Percentiles rank a stretch among this genome's conserved stretches.
phyloP scores from a whole-genome alignment of 1,139 yeast genomes.

The Kluyveromyces sp. region DNA sequence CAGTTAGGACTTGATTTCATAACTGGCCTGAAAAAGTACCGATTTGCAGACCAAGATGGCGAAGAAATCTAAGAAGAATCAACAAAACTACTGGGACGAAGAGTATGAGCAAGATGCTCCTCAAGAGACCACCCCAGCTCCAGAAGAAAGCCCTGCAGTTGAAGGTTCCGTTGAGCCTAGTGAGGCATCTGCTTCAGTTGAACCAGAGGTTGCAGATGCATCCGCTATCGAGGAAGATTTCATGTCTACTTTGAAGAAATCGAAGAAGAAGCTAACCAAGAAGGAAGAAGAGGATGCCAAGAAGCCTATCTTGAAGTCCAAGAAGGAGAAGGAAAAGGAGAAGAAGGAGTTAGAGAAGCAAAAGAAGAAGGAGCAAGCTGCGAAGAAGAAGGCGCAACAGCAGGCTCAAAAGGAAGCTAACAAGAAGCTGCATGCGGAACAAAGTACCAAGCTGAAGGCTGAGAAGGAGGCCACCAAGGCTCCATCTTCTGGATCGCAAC shows the following conservation, averaged over 20 bases:
- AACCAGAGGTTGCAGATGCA: conserved; percentile 25
- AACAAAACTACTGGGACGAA: conserved; percentile 71
- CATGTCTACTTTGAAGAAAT: conserved; percentile 71
- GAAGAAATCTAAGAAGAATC: conserved; percentile 40
- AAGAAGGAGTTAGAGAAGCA: conserved; percentile 97
- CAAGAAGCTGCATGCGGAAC: conserved; percentile 38
- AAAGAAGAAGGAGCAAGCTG: conserved; percentile 85
- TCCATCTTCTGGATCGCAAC: conserved; percentile 9
- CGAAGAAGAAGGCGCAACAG: conserved; percentile 71
- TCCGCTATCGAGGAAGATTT: conserved; percentile 47
- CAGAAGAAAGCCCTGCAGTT: conserved; percentile 13
- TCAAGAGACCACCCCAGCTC: conserved; percentile 28
- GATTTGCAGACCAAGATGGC: conserved; percentile 24
- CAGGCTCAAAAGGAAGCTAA: conserved; percentile 61
- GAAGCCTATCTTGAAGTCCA: conserved; percentile 74
- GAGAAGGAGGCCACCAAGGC: conserved; percentile 29
- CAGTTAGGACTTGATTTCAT: neutral
- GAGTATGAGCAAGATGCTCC: conserved; percentile 54
- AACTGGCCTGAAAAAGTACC: no score
- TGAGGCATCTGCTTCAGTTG: conserved; percentile 34
- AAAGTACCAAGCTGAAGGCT: conserved; percentile 34
- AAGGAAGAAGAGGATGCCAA: conserved; percentile 37
- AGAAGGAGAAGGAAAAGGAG: conserved; percentile 95
- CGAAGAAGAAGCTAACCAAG: conserved; percentile 69
- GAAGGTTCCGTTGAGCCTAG: conserved; percentile 30